These are phyloP conservation scores for Trichoderma harzianum DNA, from an alignment of 2,329 filamentous ascomycete species.

Conservation along the genomic window DNA sequence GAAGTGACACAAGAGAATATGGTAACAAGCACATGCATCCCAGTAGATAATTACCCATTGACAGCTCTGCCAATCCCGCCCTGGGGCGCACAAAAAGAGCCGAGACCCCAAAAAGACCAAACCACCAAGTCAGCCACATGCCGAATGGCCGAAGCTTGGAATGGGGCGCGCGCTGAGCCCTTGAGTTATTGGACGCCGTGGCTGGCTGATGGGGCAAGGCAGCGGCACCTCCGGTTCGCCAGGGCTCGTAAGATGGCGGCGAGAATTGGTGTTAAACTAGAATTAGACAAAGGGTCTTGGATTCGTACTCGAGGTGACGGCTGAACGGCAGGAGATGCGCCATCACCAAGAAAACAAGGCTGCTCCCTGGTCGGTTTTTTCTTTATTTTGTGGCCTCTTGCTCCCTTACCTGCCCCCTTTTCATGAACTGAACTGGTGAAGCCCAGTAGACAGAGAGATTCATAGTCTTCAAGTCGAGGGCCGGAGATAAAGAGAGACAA, in stretches of 20 bases:
- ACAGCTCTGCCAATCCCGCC: not conserved
- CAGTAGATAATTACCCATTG: not conserved
- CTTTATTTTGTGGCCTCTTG: not conserved
- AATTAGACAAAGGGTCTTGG: not conserved
- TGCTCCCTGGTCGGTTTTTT: not conserved
- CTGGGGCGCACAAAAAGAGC: not conserved
- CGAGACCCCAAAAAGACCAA: not conserved
- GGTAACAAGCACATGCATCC: not conserved
- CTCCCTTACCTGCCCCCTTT: not conserved
- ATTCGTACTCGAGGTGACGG: not conserved
- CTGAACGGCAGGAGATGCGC: slow-evolving; percentile 1
- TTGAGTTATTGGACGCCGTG: slow-evolving; percentile 9
- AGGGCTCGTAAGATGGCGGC: not conserved
- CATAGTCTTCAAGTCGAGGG: not conserved
- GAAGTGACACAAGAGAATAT: not conserved
- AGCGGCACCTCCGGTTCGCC: slow-evolving; percentile 9
- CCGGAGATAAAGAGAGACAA: not conserved
- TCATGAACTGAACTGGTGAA: not conserved
- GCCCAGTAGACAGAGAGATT: not conserved
- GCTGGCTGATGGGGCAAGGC: not conserved
- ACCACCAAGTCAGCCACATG: not conserved
- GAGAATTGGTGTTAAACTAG: not conserved
- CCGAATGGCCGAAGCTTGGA: slow-evolving; percentile 9
- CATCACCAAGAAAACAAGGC: not conserved
- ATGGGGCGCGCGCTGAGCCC: not conserved